These are phyloP conservation scores for Ceratocystis colombiana DNA, from an alignment of 2,329 filamentous ascomycete genomes.

Conservation along the genomic window DNA sequence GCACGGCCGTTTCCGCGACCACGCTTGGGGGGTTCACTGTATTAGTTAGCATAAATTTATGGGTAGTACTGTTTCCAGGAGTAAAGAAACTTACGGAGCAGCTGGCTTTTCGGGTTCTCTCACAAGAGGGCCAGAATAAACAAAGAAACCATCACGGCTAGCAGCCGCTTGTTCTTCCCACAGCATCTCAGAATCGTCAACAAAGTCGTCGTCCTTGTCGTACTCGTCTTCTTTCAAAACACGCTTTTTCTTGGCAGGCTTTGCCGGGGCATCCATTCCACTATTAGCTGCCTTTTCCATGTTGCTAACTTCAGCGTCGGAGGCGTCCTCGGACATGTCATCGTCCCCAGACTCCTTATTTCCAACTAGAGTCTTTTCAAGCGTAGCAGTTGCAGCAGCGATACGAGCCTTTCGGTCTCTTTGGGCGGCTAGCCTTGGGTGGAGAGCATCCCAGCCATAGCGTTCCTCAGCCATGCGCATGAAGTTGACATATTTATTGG, in stretches of 20 bases:
- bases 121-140: constrained; percentile 86
- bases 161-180: constrained; percentile 95
- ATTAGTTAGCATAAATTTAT: constrained; percentile 32
- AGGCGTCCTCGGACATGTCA: constrained; percentile 73
- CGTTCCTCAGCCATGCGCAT: constrained; percentile 85
- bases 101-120: constrained; percentile 71
- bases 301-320: constrained; percentile 69
- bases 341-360: constrained; percentile 37
- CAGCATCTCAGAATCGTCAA: constrained; percentile 86
- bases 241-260: constrained; percentile 64
- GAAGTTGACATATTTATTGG: constrained; percentile 90
- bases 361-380: constrained; percentile 64
- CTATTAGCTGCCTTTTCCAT: constrained; percentile 56
- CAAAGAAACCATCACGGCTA: constrained; percentile 93
- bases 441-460: constrained; percentile 88
- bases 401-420: constrained; percentile 80
- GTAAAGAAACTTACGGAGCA: constrained; percentile 38
- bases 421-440: constrained; percentile 81
- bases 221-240: constrained; percentile 75
- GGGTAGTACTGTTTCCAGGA: constrained; percentile 9
- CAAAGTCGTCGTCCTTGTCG: constrained; percentile 71
- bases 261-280: constrained; percentile 39
- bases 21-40: constrained; percentile 60
- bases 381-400: constrained; percentile 72
- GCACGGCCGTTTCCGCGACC: constrained; percentile 40